These are phyloP conservation scores for Lactifluus pinguis DNA, from an alignment of 768 basidiomycete genomes.

Conservation along the genomic window DNA sequence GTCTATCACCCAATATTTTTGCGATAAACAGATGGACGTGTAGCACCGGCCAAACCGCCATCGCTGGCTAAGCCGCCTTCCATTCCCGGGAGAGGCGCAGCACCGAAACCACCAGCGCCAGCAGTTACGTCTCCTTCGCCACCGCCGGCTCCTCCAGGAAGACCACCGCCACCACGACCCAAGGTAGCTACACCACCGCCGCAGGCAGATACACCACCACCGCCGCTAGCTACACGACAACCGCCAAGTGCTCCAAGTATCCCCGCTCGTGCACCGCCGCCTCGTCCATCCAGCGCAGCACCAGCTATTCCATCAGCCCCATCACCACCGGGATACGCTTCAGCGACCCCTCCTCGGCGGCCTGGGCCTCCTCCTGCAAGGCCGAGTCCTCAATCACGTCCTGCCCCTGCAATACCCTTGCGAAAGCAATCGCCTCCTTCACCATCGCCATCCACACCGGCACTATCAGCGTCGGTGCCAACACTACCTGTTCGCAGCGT, in stretches of 20 bases:
- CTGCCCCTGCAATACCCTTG: slow-evolving; percentile 21
- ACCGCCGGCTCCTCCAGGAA: slow-evolving; percentile 25
- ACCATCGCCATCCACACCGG: slow-evolving; percentile 7
- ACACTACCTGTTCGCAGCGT: slow-evolving; percentile 14
- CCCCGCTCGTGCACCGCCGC: slow-evolving; percentile 22
- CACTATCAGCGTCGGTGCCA: slow-evolving; percentile 1
- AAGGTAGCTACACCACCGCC: slow-evolving; percentile 17
- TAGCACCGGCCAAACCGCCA: slow-evolving; percentile 20
- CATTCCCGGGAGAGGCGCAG: slow-evolving; percentile 30
- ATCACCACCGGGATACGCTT: slow-evolving; percentile 21
- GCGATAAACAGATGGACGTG: background rate
- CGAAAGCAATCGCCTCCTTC: slow-evolving; percentile 21
- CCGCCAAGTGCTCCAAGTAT: slow-evolving; percentile 19
- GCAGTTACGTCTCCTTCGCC: slow-evolving; percentile 21
- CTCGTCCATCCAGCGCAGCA: slow-evolving; percentile 30
- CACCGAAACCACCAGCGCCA: slow-evolving; percentile 23
- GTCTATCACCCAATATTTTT: background rate
- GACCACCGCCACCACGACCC: slow-evolving; percentile 19
- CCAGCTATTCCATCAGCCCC: slow-evolving; percentile 23
- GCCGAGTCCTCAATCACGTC: slow-evolving; percentile 24
- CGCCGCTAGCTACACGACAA: slow-evolving; percentile 13
- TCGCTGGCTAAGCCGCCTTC: slow-evolving; percentile 18
- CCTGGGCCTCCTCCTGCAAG: slow-evolving; percentile 28
- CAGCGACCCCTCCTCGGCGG: slow-evolving; percentile 31
- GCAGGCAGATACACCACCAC: background rate